Conservation (phyloP, 768 basidiomycete species). For the Collybia sordida region DNA sequence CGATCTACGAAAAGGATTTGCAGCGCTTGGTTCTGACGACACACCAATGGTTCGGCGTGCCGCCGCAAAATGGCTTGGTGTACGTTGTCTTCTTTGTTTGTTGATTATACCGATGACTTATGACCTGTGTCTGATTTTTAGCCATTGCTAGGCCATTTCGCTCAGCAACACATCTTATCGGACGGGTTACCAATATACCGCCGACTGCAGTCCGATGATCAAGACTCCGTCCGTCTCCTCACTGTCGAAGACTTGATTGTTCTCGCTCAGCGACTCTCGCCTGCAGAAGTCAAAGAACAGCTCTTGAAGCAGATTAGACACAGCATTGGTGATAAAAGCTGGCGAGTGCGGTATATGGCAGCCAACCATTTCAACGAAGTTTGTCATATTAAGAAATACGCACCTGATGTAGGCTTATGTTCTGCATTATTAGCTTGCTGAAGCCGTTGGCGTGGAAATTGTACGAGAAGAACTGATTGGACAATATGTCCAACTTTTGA, state of each 20-base stretch:
- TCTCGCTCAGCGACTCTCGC: slow-evolving; percentile 80
- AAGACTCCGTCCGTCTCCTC: slow-evolving; percentile 94
- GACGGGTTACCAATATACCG: slow-evolving; percentile 93
- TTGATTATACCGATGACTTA: neutral
- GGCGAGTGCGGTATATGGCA: slow-evolving; percentile 99
- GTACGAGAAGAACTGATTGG: slow-evolving; percentile 92
- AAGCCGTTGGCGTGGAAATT: slow-evolving; percentile 85
- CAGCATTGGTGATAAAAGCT: slow-evolving; percentile 93
- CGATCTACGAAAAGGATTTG: slow-evolving; percentile 85
- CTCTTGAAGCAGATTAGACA: slow-evolving; percentile 85
- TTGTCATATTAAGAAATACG: slow-evolving; percentile 15
- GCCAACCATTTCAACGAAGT: slow-evolving; percentile 97
- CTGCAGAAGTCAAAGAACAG: slow-evolving; percentile 90
- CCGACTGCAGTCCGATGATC: slow-evolving; percentile 92
- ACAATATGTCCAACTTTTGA: slow-evolving; percentile 90
- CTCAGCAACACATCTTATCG: slow-evolving; percentile 76
- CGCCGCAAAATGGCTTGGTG: slow-evolving; percentile 94
- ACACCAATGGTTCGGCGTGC: slow-evolving; percentile 99
- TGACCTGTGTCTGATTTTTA: slow-evolving; percentile 25
- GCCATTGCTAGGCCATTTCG: slow-evolving; percentile 79
- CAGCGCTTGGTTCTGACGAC: slow-evolving; percentile 84
- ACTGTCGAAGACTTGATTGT: slow-evolving; percentile 96
- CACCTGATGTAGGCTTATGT: neutral
- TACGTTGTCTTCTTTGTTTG: slow-evolving; percentile 41
- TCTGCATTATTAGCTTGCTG: slow-evolving; percentile 63